Evolutionary conservation across 140 eudicot species (phyloP).

Genomic region (Oenanthe javanica): DNA sequence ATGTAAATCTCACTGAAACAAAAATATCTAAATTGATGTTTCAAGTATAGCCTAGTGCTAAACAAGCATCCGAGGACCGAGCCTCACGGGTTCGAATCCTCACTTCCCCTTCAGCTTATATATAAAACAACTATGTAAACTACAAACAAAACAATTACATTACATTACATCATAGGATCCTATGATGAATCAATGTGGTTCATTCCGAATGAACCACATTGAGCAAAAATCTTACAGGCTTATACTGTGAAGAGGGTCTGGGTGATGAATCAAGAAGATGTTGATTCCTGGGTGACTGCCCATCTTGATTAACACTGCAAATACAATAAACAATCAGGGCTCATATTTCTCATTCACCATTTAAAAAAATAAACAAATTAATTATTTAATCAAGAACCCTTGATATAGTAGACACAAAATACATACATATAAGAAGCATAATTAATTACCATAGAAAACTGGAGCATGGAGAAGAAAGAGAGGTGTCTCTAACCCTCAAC

Average conservation of each 20-base stretch:
- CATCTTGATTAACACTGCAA: constrained; percentile 8
- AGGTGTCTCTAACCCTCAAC: not conserved
- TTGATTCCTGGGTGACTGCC: constrained; percentile 5
- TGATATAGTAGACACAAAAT: too few relatives aligned
- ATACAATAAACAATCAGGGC: not conserved
- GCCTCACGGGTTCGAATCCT: too few relatives aligned
- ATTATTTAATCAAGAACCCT: not conserved
- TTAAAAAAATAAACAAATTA: not conserved
- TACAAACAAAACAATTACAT: too few relatives aligned
- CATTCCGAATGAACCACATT: not conserved
- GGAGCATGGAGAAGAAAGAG: not conserved
- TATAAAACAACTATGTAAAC: too few relatives aligned
- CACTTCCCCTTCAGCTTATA: not conserved
- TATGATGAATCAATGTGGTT: too few relatives aligned
- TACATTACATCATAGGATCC: too few relatives aligned
- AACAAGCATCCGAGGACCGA: too few relatives aligned
- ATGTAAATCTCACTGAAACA: not conserved
- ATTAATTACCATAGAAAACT: not conserved
- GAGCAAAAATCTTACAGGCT: constrained; percentile 14
- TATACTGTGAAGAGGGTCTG: constrained; percentile 14
- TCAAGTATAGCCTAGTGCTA: too few relatives aligned
- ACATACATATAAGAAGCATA: too few relatives aligned
- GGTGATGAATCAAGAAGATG: constrained; percentile 17
- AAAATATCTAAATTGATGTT: not conserved
- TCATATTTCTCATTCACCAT: not conserved